Conservation (phyloP, 1,139 yeast genomes). For the Sugiyamaella pinicola region DNA sequence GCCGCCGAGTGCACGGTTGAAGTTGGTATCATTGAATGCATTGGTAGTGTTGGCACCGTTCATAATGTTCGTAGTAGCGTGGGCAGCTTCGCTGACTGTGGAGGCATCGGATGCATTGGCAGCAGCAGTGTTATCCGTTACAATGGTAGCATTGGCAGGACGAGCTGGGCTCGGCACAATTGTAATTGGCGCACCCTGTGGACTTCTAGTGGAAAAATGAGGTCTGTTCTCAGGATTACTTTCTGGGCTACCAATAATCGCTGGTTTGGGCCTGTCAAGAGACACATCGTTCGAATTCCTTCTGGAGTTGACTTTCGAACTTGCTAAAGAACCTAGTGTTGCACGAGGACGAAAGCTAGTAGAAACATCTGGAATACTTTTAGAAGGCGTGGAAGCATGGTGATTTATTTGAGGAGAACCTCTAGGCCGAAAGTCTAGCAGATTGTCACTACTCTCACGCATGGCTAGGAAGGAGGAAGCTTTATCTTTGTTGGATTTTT, state of each 20-base stretch:
- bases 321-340: constrained; percentile 1
- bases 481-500: not conserved
- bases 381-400: not conserved
- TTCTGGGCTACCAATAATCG: not conserved
- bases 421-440: not conserved
- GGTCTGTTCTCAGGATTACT: not conserved
- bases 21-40: not conserved
- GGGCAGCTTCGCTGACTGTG: not conserved
- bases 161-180: too few species aligned
- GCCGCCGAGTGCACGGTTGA: not conserved
- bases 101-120: too few species aligned
- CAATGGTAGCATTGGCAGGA: too few species aligned
- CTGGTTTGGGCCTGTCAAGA: not conserved
- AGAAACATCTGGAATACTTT: not conserved
- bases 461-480: too few species aligned
- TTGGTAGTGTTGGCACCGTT: not conserved
- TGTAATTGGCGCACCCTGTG: too few species aligned
- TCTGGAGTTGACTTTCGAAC: constrained; percentile 10
- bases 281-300: constrained; percentile 10
- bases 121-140: too few species aligned
- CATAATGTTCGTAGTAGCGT: not conserved
- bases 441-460: too few species aligned
- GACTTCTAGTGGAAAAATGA: too few species aligned
- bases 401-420: not conserved
- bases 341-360: constrained; percentile 1